Evolutionary conservation across 805 yeast genomes (phyloP), one percentile per base, ranked within the genome.

Genomic region (Ogataea trehaloabstinens): DNA sequence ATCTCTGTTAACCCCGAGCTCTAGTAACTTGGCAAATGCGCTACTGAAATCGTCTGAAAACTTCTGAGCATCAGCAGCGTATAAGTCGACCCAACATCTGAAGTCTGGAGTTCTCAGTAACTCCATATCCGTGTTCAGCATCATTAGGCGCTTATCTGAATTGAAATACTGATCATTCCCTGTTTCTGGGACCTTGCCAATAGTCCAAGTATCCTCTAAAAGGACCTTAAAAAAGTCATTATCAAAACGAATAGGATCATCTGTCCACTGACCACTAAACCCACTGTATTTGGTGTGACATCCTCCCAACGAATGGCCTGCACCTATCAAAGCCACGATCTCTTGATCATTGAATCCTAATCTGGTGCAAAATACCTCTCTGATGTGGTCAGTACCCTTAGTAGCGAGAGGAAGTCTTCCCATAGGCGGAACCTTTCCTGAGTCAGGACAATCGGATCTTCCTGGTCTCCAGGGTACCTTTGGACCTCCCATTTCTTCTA

Each of bases 401-500:
- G 80, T 62, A 19, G 89, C 95, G 54, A 82, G 78, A 5, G 95
- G 95, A 32, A 86, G 68, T 55, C 85, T 71, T 12, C 85, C 88
- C 55, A 78, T 81, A 15, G 76, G 76, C 24, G 89, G 85, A 12
- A 72, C 72, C 29, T 76, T 72, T 15, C 52, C 45, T 13, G 65
- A 55, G 42, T 72, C 80, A 2, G 59, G 62, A 42, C 72, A 63
- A 57, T 86, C 88, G 6, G 73, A 67, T 61, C 95, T 71, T 29
- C 95, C 96, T 6, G 93, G 82, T 62, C 79, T 80, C 96, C 96
- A 88, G 15, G 74, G 71, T 40, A 86, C 68, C 49, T 77, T 72
- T 25, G 95, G 95, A 5, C 95, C 95, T 19, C 84, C 84, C 65
- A 83, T 66, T 55, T 75, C 85, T 64, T 87, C 91, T 38, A 87